A percentile compares a stretch with the other conserved stretches of the same genome.
Evolutionary conservation across 2,329 filamentous ascomycete genomes (phyloP).

Genomic region (Penicillium polonicum): DNA sequence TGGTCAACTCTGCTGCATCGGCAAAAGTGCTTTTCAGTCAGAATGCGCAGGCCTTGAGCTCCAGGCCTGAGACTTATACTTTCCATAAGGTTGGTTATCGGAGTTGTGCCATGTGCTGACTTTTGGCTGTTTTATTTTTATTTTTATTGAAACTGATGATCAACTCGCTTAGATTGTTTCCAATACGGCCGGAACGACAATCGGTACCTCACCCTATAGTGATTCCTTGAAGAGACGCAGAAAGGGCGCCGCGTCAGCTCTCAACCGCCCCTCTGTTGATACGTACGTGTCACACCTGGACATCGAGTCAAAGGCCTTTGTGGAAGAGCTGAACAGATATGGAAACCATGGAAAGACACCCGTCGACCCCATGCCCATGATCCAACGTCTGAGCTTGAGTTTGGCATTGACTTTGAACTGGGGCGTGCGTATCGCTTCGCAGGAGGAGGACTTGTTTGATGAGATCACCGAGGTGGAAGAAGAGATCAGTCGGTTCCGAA

Average conservation of each 20-base stretch:
- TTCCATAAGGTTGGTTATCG: conserved; percentile 53
- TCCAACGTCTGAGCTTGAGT: conserved; percentile 63
- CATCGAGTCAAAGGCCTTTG: conserved; percentile 61
- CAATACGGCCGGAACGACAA: conserved; percentile 65
- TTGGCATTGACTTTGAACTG: conserved; percentile 65
- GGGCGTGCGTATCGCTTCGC: conserved; percentile 60
- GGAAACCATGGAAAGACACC: conserved; percentile 55
- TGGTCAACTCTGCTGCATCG: conserved; percentile 56
- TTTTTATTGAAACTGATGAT: background rate
- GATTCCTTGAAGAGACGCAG: conserved; percentile 63
- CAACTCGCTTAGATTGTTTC: conserved; percentile 53
- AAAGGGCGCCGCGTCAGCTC: conserved; percentile 64
- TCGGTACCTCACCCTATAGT: conserved; percentile 66
- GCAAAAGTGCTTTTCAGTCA: conserved; percentile 54
- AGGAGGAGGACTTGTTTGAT: conserved; percentile 62
- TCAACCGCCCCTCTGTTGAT: conserved; percentile 64
- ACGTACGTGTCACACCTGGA: conserved; percentile 64
- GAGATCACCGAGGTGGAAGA: conserved; percentile 75
- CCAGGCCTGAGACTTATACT: conserved; percentile 58
- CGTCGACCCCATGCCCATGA: conserved; percentile 67
- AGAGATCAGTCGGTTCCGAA: conserved; percentile 69
- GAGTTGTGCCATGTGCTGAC: no score
- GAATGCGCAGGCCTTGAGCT: conserved; percentile 55
- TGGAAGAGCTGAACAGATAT: conserved; percentile 60
- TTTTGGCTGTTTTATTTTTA: background rate